A percentile compares a stretch with the other conserved stretches of the same genome.
Evolutionary conservation across 2,329 filamentous ascomycete genomes (phyloP).

Genomic region (Aureobasidium melanogenum): DNA sequence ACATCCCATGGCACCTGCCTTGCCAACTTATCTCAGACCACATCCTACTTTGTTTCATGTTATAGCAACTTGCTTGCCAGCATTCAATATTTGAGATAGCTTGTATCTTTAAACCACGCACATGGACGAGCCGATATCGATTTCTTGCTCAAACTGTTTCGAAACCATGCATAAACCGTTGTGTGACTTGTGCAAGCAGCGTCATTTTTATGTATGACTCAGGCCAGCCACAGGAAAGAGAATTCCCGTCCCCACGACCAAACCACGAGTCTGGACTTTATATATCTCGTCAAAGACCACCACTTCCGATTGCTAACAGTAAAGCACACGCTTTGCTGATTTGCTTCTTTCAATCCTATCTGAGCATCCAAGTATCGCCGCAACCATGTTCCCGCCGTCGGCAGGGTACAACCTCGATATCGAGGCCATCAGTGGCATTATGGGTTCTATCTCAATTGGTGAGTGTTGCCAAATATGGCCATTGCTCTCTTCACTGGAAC

Average conservation of each 20-base stretch:
- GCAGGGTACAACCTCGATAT: conserved; percentile 64
- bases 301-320: background rate
- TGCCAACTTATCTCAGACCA: background rate
- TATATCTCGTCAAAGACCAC: background rate
- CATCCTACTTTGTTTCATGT: background rate
- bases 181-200: background rate
- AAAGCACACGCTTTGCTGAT: background rate
- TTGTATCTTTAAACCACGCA: background rate
- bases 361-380: background rate
- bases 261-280: background rate
- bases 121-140: background rate
- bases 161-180: background rate
- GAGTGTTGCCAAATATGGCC: background rate
- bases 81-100: background rate
- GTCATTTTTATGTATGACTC: conserved; percentile 3
- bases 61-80: too few species aligned
- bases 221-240: background rate
- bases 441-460: conserved; percentile 81
- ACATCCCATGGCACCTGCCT: background rate
- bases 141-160: background rate
- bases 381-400: conserved; percentile 44
- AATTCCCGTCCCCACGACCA: conserved; percentile 9
- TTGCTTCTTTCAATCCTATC: background rate
- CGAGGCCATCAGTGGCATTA: conserved; percentile 85
- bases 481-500: background rate